These are phyloP conservation scores for Phragmites australis DNA, from an alignment of 176 grass and related monocot genomes.

Conservation along the genomic window DNA sequence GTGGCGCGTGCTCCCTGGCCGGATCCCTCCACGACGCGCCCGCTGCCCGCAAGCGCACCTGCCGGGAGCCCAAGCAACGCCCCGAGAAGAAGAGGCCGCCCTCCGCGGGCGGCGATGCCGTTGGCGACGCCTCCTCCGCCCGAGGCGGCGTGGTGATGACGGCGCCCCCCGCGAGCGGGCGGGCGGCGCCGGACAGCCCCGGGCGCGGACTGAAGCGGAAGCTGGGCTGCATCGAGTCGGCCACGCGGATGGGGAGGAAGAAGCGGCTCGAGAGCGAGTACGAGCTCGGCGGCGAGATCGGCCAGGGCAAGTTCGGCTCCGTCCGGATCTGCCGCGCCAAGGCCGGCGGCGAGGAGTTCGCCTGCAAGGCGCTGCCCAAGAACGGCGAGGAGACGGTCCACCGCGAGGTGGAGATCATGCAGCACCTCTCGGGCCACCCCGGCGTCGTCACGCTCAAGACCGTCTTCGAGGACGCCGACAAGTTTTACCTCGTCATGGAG, in stretches of 20 bases:
- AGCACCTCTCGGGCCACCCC: slow-evolving; percentile 92
- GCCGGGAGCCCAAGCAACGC: slow-evolving; percentile 47
- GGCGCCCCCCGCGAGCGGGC: slow-evolving; percentile 49
- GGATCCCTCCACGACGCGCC: slow-evolving; percentile 49
- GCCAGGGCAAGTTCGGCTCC: slow-evolving; percentile 87
- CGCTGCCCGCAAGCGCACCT: slow-evolving; percentile 51
- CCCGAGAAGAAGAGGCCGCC: slow-evolving; percentile 42
- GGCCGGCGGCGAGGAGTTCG: slow-evolving; percentile 55
- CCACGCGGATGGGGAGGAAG: slow-evolving; percentile 74
- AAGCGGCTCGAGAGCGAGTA: slow-evolving; percentile 77
- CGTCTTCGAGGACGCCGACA: slow-evolving; percentile 80
- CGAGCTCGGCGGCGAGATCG: slow-evolving; percentile 75
- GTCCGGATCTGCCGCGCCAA: slow-evolving; percentile 78
- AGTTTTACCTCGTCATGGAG: slow-evolving; percentile 91
- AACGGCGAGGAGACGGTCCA: slow-evolving; percentile 95
- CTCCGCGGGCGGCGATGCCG: not conserved
- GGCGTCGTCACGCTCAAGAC: slow-evolving; percentile 81
- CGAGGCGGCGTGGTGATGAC: slow-evolving; percentile 41
- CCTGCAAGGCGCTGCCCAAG: slow-evolving; percentile 81
- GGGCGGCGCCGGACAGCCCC: slow-evolving; percentile 50
- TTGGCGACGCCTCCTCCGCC: not conserved
- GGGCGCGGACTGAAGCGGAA: slow-evolving; percentile 80
- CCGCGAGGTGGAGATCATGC: slow-evolving; percentile 99
- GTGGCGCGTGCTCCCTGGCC: slow-evolving; percentile 46
- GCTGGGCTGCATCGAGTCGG: slow-evolving; percentile 80